Percentiles rank a stretch among this genome's conserved stretches.
These are phyloP conservation scores for Clonostachys rosea DNA, from an alignment of 2,329 filamentous ascomycete species.

Conservation along the genomic window DNA sequence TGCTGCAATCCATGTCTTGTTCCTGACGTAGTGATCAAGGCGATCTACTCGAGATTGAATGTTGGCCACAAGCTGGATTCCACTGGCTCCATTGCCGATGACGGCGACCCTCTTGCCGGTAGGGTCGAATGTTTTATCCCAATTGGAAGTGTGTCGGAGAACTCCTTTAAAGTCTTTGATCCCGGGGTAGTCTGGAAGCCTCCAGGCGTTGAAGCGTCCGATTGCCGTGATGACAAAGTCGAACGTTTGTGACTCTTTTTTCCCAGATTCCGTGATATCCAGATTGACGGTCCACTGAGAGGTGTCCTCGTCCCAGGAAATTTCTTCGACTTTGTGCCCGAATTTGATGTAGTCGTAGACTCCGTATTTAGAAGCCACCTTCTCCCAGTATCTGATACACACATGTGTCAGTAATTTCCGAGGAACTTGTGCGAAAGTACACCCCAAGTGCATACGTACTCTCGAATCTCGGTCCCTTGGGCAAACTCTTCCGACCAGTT, in stretches of 20 bases:
- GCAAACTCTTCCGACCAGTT: slow-evolving; percentile 68
- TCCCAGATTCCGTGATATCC: background rate
- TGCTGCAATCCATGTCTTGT: slow-evolving; percentile 63
- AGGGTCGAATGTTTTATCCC: slow-evolving; percentile 47
- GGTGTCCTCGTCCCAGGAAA: background rate
- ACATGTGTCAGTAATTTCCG: too few species aligned
- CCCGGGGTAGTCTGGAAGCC: slow-evolving; percentile 7
- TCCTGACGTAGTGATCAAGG: slow-evolving; percentile 62
- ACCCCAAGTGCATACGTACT: background rate
- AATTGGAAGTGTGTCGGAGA: slow-evolving; percentile 57
- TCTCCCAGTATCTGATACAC: background rate
- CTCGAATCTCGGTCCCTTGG: slow-evolving; percentile 47
- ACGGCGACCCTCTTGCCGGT: slow-evolving; percentile 47
- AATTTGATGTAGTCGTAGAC: background rate
- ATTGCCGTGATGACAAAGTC: background rate
- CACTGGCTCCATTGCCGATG: slow-evolving; percentile 60
- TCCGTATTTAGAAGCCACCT: background rate
- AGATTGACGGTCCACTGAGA: background rate
- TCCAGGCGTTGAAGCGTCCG: slow-evolving; percentile 34
- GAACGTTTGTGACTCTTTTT: too few species aligned
- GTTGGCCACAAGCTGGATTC: slow-evolving; percentile 51
- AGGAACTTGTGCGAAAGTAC: too few species aligned
- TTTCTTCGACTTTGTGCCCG: background rate
- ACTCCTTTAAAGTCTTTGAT: slow-evolving; percentile 30
- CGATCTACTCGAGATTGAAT: slow-evolving; percentile 41